These are phyloP conservation scores for Adansonia gregorii DNA, from an alignment of 441 rosid species.

Conservation along the genomic window DNA sequence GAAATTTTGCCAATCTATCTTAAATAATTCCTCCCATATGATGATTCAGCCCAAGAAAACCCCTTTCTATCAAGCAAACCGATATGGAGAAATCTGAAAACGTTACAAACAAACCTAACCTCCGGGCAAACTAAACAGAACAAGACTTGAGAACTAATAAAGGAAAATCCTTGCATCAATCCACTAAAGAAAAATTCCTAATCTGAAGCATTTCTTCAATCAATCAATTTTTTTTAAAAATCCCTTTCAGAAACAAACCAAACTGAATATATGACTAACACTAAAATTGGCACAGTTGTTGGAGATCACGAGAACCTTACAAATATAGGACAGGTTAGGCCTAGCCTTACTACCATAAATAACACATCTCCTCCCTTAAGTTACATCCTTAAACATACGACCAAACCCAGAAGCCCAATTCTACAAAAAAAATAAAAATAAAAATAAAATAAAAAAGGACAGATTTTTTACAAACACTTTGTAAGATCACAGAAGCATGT, in stretches of 20 bases:
- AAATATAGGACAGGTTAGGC: conserved; percentile 32
- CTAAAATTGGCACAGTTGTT: conserved; percentile 22
- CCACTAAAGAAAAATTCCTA: background rate
- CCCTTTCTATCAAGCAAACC: background rate
- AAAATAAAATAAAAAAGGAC: conserved; percentile 18
- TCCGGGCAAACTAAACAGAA: background rate
- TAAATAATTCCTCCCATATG: background rate
- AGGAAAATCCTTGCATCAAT: background rate
- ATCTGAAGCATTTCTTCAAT: background rate
- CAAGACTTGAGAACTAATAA: background rate
- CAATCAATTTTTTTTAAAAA: conserved; percentile 17
- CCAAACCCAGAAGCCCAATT: conserved; percentile 25
- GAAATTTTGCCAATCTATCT: background rate
- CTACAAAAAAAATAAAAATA: conserved; percentile 20
- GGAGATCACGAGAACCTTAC: conserved; percentile 16
- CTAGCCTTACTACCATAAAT: conserved; percentile 32
- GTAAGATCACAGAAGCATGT: conserved; percentile 17
- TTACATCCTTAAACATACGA: conserved; percentile 15
- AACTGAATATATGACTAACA: conserved; percentile 26
- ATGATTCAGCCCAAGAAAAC: background rate
- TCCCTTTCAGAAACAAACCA: background rate
- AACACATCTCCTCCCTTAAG: conserved; percentile 22
- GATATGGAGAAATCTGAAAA: background rate
- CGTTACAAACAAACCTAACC: background rate
- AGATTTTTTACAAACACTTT: conserved; percentile 42